Evolutionary conservation across 2,329 filamentous ascomycete species (phyloP).

Genomic region (Setomelanomma holmii): DNA sequence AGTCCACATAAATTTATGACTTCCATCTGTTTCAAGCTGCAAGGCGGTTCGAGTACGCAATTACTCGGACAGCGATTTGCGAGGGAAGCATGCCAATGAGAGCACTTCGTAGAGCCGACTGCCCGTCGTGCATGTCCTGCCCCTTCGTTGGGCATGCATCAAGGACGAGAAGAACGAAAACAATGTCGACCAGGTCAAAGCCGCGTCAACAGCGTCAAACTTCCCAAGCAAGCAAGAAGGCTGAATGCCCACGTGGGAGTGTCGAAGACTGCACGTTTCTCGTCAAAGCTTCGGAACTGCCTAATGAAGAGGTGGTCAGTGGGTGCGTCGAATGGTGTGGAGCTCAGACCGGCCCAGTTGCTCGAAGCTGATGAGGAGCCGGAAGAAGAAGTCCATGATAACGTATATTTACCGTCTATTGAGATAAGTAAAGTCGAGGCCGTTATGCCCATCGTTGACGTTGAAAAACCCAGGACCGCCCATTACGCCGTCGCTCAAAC

Average conservation of each 20-base stretch:
- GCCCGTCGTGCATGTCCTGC: too few relatives aligned
- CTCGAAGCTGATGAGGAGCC: conserved; percentile 3
- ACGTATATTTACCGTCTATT: conserved; percentile 3
- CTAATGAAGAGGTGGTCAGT: conserved; percentile 35
- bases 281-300: conserved; percentile 46
- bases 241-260: conserved; percentile 21
- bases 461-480: conserved; percentile 29
- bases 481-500: conserved; percentile 32
- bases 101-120: too few relatives aligned
- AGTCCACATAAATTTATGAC: too few relatives aligned
- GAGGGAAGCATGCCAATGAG: too few relatives aligned
- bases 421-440: conserved; percentile 1
- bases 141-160: not conserved
- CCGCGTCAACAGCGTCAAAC: conserved; percentile 13
- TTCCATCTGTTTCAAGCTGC: not conserved
- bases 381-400: not conserved
- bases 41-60: too few relatives aligned
- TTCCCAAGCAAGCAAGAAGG: conserved; percentile 35
- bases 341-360: not conserved
- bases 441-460: conserved; percentile 6
- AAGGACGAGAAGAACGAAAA: not conserved
- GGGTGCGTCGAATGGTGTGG: conserved; percentile 22
- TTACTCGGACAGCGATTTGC: too few relatives aligned
- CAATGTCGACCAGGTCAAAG: not conserved
- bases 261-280: conserved; percentile 35